Conservation (phyloP, 805 yeast genomes). For the Saccharomycopsis fermentans region DNA sequence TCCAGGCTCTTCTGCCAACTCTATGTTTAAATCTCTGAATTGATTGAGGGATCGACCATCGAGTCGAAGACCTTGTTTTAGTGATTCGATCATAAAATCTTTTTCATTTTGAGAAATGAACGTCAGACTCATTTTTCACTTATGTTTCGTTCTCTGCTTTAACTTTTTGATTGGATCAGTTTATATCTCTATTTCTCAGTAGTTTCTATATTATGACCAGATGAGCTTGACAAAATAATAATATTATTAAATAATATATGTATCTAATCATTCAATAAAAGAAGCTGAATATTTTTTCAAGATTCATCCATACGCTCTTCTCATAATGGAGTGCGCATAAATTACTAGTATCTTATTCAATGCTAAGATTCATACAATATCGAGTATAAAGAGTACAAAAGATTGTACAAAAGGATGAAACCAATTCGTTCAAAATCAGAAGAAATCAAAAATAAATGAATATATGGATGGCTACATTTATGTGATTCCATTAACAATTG, state of each 20-base stretch:
- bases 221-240: too few species aligned
- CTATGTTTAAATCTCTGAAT: constrained; percentile 55
- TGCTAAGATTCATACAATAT: too few species aligned
- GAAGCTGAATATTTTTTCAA: background rate
- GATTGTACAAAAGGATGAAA: background rate
- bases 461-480: too few species aligned
- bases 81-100: constrained; percentile 49
- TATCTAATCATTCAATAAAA: background rate
- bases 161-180: too few species aligned
- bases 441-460: too few species aligned
- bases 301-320: background rate
- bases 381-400: background rate
- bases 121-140: background rate
- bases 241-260: too few species aligned
- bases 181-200: too few species aligned
- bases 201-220: too few species aligned
- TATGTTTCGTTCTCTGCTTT: background rate
- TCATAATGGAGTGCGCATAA: background rate
- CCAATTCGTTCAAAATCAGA: background rate
- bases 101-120: constrained; percentile 50
- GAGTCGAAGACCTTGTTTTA: constrained; percentile 50
- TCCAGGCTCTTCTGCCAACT: constrained; percentile 65
- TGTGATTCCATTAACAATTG: too few species aligned
- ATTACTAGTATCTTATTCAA: background rate
- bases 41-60: constrained; percentile 62